These are phyloP conservation scores for Rhodotorula diobovata DNA, from an alignment of 768 basidiomycete species.

Conservation along the genomic window DNA sequence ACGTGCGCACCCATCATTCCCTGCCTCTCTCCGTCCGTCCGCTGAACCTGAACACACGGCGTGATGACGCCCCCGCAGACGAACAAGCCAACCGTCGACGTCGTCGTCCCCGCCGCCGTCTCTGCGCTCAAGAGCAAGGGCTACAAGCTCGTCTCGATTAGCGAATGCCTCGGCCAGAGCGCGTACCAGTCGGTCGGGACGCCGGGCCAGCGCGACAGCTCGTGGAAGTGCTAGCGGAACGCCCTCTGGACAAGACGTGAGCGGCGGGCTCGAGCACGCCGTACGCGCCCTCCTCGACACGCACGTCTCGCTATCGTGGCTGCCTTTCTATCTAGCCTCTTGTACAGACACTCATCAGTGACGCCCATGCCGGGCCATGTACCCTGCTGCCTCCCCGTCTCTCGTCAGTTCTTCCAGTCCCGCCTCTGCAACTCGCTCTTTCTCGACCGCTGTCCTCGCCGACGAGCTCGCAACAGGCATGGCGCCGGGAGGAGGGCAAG, in stretches of 20 bases:
- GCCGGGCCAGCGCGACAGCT: slow-evolving; percentile 24
- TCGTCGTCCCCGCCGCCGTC: slow-evolving; percentile 31
- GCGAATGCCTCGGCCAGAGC: slow-evolving; percentile 33
- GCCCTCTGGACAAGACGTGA: not conserved
- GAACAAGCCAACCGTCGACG: slow-evolving; percentile 17
- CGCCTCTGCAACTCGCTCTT: too few species aligned
- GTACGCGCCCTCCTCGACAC: too few species aligned
- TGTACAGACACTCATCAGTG: too few species aligned
- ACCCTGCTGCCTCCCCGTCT: too few species aligned
- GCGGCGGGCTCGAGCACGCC: too few species aligned
- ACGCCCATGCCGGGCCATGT: too few species aligned
- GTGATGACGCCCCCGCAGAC: not conserved
- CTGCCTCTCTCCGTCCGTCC: not conserved
- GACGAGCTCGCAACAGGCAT: too few species aligned
- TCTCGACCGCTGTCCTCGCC: too few species aligned
- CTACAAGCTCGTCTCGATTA: slow-evolving; percentile 38
- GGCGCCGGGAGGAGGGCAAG: too few species aligned
- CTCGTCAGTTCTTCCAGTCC: too few species aligned
- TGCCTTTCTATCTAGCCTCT: too few species aligned
- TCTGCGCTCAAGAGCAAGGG: slow-evolving; percentile 27
- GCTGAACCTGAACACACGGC: not conserved
- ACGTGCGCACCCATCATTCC: not conserved
- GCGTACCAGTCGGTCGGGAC: slow-evolving; percentile 36
- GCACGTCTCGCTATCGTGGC: too few species aligned
- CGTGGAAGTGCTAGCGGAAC: slow-evolving; percentile 30